These are phyloP conservation scores for Metschnikowia lachancei DNA, from an alignment of 805 yeast genomes.

Conservation along the genomic window DNA sequence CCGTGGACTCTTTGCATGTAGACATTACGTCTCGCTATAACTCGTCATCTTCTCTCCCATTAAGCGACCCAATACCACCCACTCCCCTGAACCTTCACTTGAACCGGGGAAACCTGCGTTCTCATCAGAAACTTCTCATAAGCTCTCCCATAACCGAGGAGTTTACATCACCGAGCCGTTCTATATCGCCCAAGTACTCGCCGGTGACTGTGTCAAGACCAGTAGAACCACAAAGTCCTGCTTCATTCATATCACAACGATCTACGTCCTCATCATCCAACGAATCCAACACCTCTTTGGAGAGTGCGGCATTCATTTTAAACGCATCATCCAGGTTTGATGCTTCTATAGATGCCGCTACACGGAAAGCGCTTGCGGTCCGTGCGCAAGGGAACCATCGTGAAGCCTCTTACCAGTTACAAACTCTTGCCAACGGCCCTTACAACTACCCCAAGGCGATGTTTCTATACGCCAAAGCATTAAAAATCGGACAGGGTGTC, in stretches of 20 bases:
- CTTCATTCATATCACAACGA: neutral
- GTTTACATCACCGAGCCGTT: conserved; percentile 2
- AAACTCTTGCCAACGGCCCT: conserved; percentile 61
- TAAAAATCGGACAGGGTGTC: conserved; percentile 68
- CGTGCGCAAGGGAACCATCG: conserved; percentile 58
- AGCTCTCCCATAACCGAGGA: conserved; percentile 9
- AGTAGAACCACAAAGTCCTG: conserved; percentile 1
- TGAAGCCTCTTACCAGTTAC: conserved; percentile 68
- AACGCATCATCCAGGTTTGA: conserved; percentile 18
- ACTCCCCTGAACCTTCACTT: neutral
- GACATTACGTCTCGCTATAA: conserved; percentile 14
- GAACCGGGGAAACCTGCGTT: conserved; percentile 5
- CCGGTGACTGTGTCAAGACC: neutral
- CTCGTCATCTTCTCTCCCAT: conserved; percentile 12
- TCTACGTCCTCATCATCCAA: conserved; percentile 11
- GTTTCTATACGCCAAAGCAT: conserved; percentile 64
- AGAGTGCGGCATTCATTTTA: conserved; percentile 4
- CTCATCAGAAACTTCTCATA: conserved; percentile 4
- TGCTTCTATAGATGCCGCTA: conserved; percentile 33
- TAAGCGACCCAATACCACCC: neutral
- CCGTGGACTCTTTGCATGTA: conserved; percentile 17
- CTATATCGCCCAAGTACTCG: neutral
- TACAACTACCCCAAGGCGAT: conserved; percentile 56
- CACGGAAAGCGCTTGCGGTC: conserved; percentile 45
- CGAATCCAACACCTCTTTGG: conserved; percentile 10